Base-by-base conservation (phyloP, 2,329 filamentous ascomycete species). In the Botrytis pseudocinerea region DNA sequence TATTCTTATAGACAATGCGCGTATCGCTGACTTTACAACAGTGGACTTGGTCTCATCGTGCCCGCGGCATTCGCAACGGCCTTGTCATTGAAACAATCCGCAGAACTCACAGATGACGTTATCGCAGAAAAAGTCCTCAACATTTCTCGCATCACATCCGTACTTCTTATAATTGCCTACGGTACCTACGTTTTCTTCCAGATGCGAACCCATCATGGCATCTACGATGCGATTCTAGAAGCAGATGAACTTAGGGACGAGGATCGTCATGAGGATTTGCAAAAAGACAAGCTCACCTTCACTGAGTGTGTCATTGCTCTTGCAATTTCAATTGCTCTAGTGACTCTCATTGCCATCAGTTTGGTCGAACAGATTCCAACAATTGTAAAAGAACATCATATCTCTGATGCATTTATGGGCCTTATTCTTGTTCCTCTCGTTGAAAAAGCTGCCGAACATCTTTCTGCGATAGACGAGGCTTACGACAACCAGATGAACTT, bases 381-480 rank as follows among this genome's bases (percentile, higher is more conserved):
- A 78, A 88, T 91, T 60, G 89, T 90, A 32, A 78, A 81, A 32
- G 83, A 85, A 60, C 82, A 82, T 40, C 81, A 84, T 40, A 83
- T 90, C 59, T 85, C 85, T 1, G 87, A 90, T 76, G 85, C 86
- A 44, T 91, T 91, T 75, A 83, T 91, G 75, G 88, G 93, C 78
- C 84, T 97, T 54, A 95, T 96, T 76, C 86, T 97, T 0, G 88
- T 96, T 8, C 91, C 93, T 6, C 86, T 97, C 0, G 93, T 96
- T 9, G 94, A 97, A 80, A 97, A 97, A 82, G 91, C 92, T 4
- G 93, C 93, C 20, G 93, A 97, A 82, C 93, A 97, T 82, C 84
- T 97, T 64, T 95, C 92, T 2, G 92, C 93, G 60, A 86, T 97
- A 73, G 93, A 96, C 78, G 93, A 97, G 85, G 93, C 93, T 38